phyloP scores from a whole-genome alignment of 495 filamentous ascomycete species.

The Hypoxylon cercidicola region DNA sequence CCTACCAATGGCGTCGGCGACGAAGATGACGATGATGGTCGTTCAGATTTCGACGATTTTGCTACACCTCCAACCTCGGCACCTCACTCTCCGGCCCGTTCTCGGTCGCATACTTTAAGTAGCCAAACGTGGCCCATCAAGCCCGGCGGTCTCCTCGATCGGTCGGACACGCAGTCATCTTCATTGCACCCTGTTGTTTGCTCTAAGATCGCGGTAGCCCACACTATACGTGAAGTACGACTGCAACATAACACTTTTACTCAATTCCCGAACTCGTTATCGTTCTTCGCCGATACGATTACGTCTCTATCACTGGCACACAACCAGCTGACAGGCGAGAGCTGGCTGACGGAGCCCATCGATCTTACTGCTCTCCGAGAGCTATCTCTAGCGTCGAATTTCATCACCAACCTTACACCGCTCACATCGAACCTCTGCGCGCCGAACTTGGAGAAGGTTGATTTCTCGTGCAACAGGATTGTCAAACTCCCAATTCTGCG shows the following conservation, averaged over 20 bases:
- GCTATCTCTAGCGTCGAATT: constrained; percentile 76
- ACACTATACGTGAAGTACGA: constrained; percentile 65
- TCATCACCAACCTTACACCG: constrained; percentile 70
- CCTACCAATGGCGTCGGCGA: constrained; percentile 18
- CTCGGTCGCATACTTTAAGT: constrained; percentile 53
- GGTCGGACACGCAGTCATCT: constrained; percentile 70
- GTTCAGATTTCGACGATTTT: constrained; percentile 78
- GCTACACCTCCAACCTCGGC: constrained; percentile 63
- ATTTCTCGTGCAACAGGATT: constrained; percentile 83
- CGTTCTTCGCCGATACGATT: constrained; percentile 73
- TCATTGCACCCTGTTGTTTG: constrained; percentile 63
- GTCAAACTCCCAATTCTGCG: constrained; percentile 67
- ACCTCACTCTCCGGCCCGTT: constrained; percentile 54
- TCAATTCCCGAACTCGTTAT: constrained; percentile 72
- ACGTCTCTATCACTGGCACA: constrained; percentile 79
- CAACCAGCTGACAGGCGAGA: constrained; percentile 73
- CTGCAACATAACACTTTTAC: constrained; percentile 81
- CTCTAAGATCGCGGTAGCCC: constrained; percentile 58
- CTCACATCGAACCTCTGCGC: constrained; percentile 72
- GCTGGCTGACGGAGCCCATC: constrained; percentile 68
- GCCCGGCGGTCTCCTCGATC: constrained; percentile 76
- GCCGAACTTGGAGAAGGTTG: constrained; percentile 75
- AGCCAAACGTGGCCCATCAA: constrained; percentile 70
- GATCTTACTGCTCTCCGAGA: constrained; percentile 77
- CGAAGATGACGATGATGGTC: constrained; percentile 51